Conservation (phyloP, 129 eudicot species). For the Daucus carota region DH1_v3.0 NC_030381.2:49655501-49656000, state of each 20-base stretch:
- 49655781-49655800: background rate
- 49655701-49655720: background rate
- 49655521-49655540: background rate
- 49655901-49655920: background rate
- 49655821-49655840: background rate
- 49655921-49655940: background rate
- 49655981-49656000: background rate
- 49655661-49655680: background rate
- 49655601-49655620: background rate
- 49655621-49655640: background rate
- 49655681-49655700: background rate
- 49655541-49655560: background rate
- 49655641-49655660: background rate
- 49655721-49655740: background rate
- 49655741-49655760: background rate
- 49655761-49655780: background rate
- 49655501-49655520: background rate
- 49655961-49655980: background rate
- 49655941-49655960: background rate
- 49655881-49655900: background rate
- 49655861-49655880: background rate
- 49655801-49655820: background rate
- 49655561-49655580: background rate
- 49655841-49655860: background rate
- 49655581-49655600: background rate